Percentiles rank a stretch among this genome's conserved stretches.
Conservation (phyloP, 371 early-diverging fungal species). For the Mortierella polycephala region DNA sequence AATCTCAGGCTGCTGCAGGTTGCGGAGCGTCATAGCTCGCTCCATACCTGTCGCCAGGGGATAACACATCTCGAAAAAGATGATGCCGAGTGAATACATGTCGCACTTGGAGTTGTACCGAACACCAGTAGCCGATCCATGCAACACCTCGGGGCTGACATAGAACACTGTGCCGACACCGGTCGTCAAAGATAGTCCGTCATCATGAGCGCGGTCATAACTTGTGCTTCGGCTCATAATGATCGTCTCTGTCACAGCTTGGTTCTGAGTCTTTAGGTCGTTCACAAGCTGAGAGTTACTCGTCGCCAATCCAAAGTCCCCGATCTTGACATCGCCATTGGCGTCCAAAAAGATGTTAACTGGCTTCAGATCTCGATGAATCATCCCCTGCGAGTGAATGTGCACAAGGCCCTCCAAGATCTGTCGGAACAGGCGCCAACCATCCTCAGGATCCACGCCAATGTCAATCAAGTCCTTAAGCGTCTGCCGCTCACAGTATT, state of each 20-base stretch:
- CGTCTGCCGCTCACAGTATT: conserved; percentile 96
- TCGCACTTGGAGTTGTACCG: conserved; percentile 84
- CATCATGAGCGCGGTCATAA: conserved; percentile 42
- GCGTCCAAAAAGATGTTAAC: conserved; percentile 95
- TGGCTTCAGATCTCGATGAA: conserved; percentile 98
- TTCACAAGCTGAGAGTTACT: conserved; percentile 58
- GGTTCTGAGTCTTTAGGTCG: conserved; percentile 37
- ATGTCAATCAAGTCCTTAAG: conserved; percentile 88
- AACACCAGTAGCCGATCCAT: conserved; percentile 55
- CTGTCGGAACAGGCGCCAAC: conserved; percentile 77
- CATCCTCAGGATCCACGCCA: conserved; percentile 63
- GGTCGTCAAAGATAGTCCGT: conserved; percentile 67
- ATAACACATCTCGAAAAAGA: conserved; percentile 84
- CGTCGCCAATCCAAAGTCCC: conserved; percentile 98
- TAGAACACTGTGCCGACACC: conserved; percentile 95
- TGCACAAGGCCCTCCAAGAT: conserved; percentile 90
- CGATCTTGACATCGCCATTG: conserved; percentile 91
- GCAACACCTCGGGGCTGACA: conserved; percentile 88
- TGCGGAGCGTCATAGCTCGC: conserved; percentile 70
- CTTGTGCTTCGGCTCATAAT: conserved; percentile 50
- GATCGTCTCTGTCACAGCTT: conserved; percentile 38
- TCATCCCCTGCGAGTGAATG: conserved; percentile 89
- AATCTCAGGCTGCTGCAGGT: conserved; percentile 66
- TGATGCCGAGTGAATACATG: conserved; percentile 78
- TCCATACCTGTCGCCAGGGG: conserved; percentile 82